phyloP scores from a whole-genome alignment of 2,329 filamentous ascomycete species.

The Trichoderma atroviride region DNA sequence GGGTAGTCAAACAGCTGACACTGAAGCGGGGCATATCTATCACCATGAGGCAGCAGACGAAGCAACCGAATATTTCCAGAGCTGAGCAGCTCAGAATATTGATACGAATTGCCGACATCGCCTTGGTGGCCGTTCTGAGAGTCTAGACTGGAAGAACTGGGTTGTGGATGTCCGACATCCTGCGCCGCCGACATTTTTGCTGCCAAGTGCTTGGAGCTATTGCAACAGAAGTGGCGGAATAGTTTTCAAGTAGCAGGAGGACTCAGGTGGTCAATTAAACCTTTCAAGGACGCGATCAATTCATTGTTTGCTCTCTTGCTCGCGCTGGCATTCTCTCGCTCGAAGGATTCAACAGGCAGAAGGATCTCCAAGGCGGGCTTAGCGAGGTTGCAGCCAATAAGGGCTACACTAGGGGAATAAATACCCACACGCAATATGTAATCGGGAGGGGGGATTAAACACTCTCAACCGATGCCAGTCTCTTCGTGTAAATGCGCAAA shows the following conservation, averaged over 20 bases:
- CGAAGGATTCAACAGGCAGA: not conserved
- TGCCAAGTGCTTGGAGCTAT: not conserved
- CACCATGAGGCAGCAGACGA: not conserved
- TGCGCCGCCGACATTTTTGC: not conserved
- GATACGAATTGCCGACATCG: not conserved
- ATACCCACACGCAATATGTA: not conserved
- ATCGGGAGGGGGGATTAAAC: not conserved
- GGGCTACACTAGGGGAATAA: not conserved
- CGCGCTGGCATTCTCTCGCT: not conserved
- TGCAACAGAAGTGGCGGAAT: not conserved
- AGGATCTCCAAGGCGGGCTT: not conserved
- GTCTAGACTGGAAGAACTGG: not conserved
- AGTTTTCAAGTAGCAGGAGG: not conserved
- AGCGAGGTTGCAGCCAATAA: not conserved
- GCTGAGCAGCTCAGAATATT: not conserved
- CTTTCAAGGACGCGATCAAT: not conserved
- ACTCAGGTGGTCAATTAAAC: fast-evolving
- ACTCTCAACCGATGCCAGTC: not conserved
- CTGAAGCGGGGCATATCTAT: not conserved
- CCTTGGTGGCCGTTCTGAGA: not conserved
- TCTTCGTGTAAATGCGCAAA: not conserved
- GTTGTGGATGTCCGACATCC: not conserved
- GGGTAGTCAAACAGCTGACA: constrained; percentile 18
- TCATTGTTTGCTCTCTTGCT: not conserved
- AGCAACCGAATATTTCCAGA: constrained; percentile 13